Base-by-base conservation (phyloP, 768 basidiomycete genomes). In the Tricholoma sp. region DNA sequence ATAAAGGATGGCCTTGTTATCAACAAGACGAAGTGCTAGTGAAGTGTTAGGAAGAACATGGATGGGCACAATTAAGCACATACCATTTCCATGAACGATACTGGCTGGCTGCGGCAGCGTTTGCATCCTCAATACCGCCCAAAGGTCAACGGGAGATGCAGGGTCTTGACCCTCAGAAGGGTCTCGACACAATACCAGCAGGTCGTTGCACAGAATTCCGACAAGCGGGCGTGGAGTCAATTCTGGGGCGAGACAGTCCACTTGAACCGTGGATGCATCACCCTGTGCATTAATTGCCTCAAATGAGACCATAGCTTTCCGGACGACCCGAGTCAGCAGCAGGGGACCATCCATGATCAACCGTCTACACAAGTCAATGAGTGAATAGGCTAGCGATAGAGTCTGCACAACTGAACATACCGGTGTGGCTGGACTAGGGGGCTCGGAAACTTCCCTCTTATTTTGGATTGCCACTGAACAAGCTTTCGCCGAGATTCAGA, bases 381-480 rank as follows among this genome's bases (percentile, higher is more conserved):
- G 56, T 48, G 49, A 41, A 60, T 61, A 28, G 58, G 53, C 50
- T 60, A 10, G 20, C 59, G 60, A 44, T 32, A 54, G 24, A 50
- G 31, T 52, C 34, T 37, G 17, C 9, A 56, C 18, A 36, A 11
- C 24, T 55, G n/a, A 63, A 80, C 51, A 67, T 65, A 92, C 90
- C 92, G 85, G 74, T 99, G 97, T 7, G 97, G 97, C 69, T 98
- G 97, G 34, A 99, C 97, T 36, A 99, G 76, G n/a, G 97, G 95
- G 57, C 93, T 95, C 7, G 94, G 94, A 70, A 97, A 98, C 67
- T 84, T 90, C 17, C 93, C 91, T 37, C 88, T 80, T 64, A 99
- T 98, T 62, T 92, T 80, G 34, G 85, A 66, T 72, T 94, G 93
- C 91, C 91, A 94, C 65, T 89, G 85, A 15, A 98, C 90, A 24